Evolutionary conservation across 2,329 filamentous ascomycete genomes (phyloP).

Genomic region (Alternaria novae-zelandiae): DNA sequence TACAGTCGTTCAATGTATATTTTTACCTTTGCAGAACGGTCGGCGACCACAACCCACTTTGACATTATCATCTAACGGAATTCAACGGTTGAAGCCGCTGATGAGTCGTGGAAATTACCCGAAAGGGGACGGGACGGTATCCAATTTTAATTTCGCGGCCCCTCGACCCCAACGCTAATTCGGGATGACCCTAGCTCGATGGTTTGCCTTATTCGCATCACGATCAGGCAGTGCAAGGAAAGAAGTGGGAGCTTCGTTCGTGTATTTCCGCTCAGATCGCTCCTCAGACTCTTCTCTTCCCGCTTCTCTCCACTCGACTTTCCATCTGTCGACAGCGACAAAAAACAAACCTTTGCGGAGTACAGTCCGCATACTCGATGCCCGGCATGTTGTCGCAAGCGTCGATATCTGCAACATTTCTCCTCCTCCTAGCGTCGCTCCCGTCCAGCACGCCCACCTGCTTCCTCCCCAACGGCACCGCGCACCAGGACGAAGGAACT

Average conservation of each 20-base stretch:
- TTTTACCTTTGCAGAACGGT: not conserved
- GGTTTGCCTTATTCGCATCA: not conserved
- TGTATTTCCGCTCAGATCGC: not conserved
- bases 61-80: not conserved
- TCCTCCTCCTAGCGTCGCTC: not conserved
- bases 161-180: not conserved
- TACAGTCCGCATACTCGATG: not conserved
- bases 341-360: not conserved
- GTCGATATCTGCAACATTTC: not conserved
- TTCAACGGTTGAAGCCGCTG: not conserved
- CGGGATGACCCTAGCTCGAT: not conserved
- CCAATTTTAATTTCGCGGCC: not conserved
- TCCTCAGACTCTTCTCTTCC: not conserved
- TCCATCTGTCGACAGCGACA: not conserved
- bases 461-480: conserved; percentile 10
- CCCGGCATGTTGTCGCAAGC: not conserved
- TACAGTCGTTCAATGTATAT: not conserved
- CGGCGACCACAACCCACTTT: not conserved
- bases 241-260: not conserved
- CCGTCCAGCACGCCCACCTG: not conserved
- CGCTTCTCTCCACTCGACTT: not conserved
- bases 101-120: not conserved
- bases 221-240: not conserved
- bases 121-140: not conserved
- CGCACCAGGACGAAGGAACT: not conserved